Percentiles rank a stretch among this genome's conserved stretches.
Conservation (phyloP, 2,329 filamentous ascomycete species). For the Colletotrichum sp. region DNA sequence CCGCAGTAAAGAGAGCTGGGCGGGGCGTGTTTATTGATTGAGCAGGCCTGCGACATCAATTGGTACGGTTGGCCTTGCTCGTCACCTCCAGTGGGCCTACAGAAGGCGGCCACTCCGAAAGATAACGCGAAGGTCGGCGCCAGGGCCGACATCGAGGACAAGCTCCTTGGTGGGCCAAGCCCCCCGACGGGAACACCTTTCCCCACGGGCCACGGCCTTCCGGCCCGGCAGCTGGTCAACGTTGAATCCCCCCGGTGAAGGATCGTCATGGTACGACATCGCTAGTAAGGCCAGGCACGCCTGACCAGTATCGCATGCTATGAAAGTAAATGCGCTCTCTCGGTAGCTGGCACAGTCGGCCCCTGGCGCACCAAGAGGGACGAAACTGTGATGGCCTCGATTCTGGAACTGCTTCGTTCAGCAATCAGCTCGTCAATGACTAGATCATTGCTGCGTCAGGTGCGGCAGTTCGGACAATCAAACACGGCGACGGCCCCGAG, state of each 20-base stretch:
- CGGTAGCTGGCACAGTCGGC: neutral
- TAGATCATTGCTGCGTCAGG: constrained; percentile 3
- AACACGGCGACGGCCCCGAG: constrained; percentile 18
- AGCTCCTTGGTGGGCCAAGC: neutral
- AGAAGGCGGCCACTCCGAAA: neutral
- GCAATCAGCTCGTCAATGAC: neutral
- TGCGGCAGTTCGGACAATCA: constrained; percentile 35
- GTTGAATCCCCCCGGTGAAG: neutral
- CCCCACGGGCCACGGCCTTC: constrained; percentile 1
- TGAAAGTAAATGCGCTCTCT: neutral
- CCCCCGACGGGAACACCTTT: neutral
- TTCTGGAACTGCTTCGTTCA: neutral
- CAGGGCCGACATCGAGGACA: neutral
- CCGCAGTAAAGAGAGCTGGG: neutral
- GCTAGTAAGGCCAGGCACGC: neutral
- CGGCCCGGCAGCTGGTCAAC: constrained; percentile 4
- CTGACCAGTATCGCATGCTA: neutral
- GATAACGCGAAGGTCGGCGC: neutral
- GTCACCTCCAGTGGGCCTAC: neutral
- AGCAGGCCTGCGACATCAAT: neutral
- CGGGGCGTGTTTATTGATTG: neutral
- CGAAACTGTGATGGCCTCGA: neutral
- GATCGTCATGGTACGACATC: neutral
- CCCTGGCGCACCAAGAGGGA: neutral
- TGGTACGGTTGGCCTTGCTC: constrained; percentile 1